Conservation (phyloP, 805 yeast genomes). For the Candida ponderosae region DNA sequence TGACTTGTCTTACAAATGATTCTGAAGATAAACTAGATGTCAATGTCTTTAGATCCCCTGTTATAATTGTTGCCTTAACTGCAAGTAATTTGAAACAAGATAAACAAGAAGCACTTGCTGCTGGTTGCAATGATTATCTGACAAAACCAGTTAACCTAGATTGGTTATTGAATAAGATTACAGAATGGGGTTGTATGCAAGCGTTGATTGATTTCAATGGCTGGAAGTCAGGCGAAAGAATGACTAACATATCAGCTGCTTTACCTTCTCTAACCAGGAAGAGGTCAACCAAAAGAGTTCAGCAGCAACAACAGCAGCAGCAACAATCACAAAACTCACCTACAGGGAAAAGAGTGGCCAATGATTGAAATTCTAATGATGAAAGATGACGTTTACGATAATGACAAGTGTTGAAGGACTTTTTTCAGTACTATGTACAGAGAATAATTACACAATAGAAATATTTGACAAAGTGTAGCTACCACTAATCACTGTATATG, state of each 20-base stretch:
- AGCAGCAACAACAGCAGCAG: no score
- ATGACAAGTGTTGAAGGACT: no score
- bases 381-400: no score
- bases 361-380: no score
- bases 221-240: constrained; percentile 54
- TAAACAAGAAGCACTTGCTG: constrained; percentile 84
- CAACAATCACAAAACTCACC: no score
- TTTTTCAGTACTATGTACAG: no score
- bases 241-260: constrained; percentile 27
- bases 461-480: no score
- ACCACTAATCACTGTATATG: no score
- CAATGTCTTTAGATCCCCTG: constrained; percentile 76
- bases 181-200: constrained; percentile 99
- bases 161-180: constrained; percentile 90
- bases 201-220: constrained; percentile 93
- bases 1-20: constrained; percentile 10
- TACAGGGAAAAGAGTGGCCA: no score
- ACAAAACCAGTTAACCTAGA: constrained; percentile 93
- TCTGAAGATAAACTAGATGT: constrained; percentile 52
- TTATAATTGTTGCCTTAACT: constrained; percentile 95
- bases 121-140: constrained; percentile 95
- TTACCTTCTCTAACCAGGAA: constrained; percentile 17
- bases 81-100: constrained; percentile 85
- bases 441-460: no score
- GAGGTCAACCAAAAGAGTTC: constrained; percentile 3